phyloP scores from a whole-genome alignment of 306 rosid genomes.

The Lagenaria siceraria region DNA sequence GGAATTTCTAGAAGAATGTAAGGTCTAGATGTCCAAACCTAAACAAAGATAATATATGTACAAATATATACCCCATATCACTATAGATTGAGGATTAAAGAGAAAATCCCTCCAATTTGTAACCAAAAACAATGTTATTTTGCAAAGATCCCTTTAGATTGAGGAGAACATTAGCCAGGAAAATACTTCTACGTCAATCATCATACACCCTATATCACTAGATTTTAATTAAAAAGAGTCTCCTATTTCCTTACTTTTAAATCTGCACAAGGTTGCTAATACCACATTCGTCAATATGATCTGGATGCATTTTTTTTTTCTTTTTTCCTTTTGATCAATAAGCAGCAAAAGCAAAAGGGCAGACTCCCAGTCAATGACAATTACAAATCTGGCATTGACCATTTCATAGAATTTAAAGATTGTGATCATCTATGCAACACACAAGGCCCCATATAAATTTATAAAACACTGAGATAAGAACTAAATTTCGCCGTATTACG shows the following conservation, averaged over 20 bases:
- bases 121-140: not conserved
- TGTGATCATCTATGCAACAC: not conserved
- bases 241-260: not conserved
- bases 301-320: not conserved
- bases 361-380: not conserved
- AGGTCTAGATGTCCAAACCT: not conserved
- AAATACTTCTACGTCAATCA: not conserved
- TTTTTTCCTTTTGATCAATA: not conserved
- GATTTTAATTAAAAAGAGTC: not conserved
- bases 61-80: too few relatives aligned
- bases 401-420: not conserved
- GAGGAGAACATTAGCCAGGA: not conserved
- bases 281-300: not conserved
- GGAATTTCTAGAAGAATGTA: not conserved
- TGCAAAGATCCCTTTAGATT: not conserved
- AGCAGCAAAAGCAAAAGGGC: not conserved
- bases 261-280: not conserved
- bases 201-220: not conserved
- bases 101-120: not conserved
- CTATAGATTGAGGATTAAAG: not conserved
- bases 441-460: not conserved
- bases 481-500: not conserved
- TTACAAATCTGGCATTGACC: not conserved
- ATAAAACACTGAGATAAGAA: not conserved
- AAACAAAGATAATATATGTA: not conserved